Evolutionary conservation across 2,329 filamentous ascomycete species (phyloP), one percentile per base, ranked within the genome.

Genomic region (Beauveria bassiana): DNA sequence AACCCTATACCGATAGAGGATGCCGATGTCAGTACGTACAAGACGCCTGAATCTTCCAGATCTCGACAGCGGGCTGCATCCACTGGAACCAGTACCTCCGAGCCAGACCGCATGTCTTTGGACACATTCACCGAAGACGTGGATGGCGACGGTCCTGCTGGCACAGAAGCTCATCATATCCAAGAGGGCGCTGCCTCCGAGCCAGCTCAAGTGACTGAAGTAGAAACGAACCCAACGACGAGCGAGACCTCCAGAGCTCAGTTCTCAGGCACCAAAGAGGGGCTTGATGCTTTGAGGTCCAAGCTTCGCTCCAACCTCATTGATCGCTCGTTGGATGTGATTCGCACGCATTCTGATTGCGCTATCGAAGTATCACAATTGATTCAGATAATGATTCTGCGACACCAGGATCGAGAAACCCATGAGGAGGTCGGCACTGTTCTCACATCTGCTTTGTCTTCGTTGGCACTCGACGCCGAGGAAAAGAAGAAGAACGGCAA

Each of bases 311-410:
- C 85, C 22, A 87, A 90, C 61, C 76, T 98, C 60, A 93, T 98
- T 63, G 93, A 97, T 68, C 89, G 91, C 62, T 96, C 90, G 66
- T 79, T 99, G 24, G 93, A 97, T 68, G 86, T 98, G 40, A 86
- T 99, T 59, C 89, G 93, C 71, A 87, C 88, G 43, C 93, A 98
- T 67, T 88, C 93, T 16, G 87, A 90, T 66, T 86, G 93, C 12
- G 96, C 95, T 0, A 95, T 97, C 68, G 93, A 98, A 70, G 80
- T 99, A 52, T 86, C 92, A 0, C 93, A 97, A 68, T 80, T 99
- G 22, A 93, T 99, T 60, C 84, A 84, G 43, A 86, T 88, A 3
- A 87, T 91, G 26, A 84, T 88, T 77, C 66, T 83, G 70, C 69
- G 86, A 83, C 71, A 84, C 73, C 65, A 81, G 73, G 67, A 81